Evolutionary conservation across 441 rosid genomes (phyloP).

Genomic region (Populus hybrid): DNA sequence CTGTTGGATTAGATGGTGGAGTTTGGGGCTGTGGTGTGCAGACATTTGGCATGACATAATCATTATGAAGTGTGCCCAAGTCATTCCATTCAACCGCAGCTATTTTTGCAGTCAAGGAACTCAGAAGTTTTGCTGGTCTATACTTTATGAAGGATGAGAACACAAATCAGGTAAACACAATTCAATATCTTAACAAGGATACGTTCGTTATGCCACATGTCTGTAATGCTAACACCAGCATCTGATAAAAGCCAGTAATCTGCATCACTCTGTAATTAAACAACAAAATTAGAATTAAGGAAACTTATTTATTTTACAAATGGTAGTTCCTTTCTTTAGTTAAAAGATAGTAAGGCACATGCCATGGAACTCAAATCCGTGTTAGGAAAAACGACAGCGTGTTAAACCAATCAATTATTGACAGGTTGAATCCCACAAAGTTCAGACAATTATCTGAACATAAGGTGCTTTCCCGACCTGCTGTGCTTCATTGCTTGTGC

Average conservation of each 20-base stretch:
- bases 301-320: not conserved
- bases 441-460: not conserved
- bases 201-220: slow-evolving; percentile 85
- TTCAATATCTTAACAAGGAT: slow-evolving; percentile 44
- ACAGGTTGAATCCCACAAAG: not conserved
- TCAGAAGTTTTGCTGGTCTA: slow-evolving; percentile 9
- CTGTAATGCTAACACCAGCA: slow-evolving; percentile 81
- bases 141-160: slow-evolving; percentile 2
- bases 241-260: slow-evolving; percentile 98
- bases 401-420: not conserved
- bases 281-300: not conserved
- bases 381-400: not conserved
- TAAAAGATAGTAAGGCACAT: not conserved
- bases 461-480: not conserved
- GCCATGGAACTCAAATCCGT: not conserved
- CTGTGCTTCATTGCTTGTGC: not conserved
- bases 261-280: slow-evolving; percentile 62
- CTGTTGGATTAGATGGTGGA: slow-evolving; percentile 51
- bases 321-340: not conserved
- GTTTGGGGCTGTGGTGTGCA: slow-evolving; percentile 56
- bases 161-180: not conserved
- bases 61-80: slow-evolving; percentile 45
- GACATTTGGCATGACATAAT: slow-evolving; percentile 42
- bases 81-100: slow-evolving; percentile 66
- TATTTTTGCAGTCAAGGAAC: slow-evolving; percentile 43